phyloP scores from a whole-genome alignment of 2,329 filamentous ascomycete species.

The Colletotrichum sansevieriae region DNA sequence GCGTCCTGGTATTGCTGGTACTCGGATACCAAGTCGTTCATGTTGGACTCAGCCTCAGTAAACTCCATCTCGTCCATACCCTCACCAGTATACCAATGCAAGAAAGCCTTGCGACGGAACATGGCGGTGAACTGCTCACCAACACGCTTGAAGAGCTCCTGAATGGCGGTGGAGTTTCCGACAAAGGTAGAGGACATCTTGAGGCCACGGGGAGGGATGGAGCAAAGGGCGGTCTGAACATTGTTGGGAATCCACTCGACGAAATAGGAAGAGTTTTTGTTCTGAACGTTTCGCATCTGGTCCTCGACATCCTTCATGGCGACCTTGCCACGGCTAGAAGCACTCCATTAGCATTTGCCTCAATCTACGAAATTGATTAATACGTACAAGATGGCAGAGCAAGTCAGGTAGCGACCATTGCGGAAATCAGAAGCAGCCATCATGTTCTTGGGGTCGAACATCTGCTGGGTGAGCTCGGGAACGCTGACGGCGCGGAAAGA shows the following conservation, averaged over 20 bases:
- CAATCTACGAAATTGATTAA: background rate
- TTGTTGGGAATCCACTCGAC: constrained; percentile 99
- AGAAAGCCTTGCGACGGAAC: constrained; percentile 99
- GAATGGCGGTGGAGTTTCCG: constrained; percentile 99
- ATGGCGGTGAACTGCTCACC: constrained; percentile 99
- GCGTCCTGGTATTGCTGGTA: constrained; percentile 99
- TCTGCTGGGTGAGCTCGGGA: constrained; percentile 98
- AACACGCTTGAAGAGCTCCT: constrained; percentile 99
- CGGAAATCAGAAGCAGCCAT: constrained; percentile 99
- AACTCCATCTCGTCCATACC: constrained; percentile 99
- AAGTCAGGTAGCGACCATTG: constrained; percentile 99
- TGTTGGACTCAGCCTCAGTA: constrained; percentile 99
- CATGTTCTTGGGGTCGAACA: constrained; percentile 99
- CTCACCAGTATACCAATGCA: constrained; percentile 99
- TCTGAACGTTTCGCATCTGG: constrained; percentile 99
- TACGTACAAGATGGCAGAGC: constrained; percentile 95
- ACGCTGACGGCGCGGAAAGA: constrained; percentile 98
- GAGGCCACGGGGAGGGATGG: constrained; percentile 95
- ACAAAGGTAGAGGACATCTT: constrained; percentile 99
- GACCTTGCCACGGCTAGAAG: constrained; percentile 89
- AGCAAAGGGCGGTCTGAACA: constrained; percentile 99
- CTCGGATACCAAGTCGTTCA: constrained; percentile 99
- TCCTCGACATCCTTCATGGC: constrained; percentile 99
- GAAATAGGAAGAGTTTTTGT: constrained; percentile 99
- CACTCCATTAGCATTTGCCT: background rate